Percentiles rank a stretch among this genome's conserved stretches.
Conservation (phyloP, 495 filamentous ascomycete species). For the Podospora pseudoanserina region DNA sequence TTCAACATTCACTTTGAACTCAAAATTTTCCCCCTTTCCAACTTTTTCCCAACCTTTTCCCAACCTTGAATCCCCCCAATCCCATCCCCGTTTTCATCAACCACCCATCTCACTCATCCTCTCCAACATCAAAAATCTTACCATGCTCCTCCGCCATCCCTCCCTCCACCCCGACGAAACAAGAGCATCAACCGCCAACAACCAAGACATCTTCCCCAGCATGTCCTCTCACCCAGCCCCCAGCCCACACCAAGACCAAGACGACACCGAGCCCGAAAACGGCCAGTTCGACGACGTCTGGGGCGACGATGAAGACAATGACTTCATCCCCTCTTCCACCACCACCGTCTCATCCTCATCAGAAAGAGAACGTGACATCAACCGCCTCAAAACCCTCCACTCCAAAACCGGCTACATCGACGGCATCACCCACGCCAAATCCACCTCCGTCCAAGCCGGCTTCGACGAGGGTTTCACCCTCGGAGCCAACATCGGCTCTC, state of each 20-base stretch:
- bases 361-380: constrained; percentile 50
- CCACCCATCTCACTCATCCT: neutral
- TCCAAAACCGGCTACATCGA: constrained; percentile 87
- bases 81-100: neutral
- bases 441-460: constrained; percentile 65
- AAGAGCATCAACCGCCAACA: constrained; percentile 6
- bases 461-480: constrained; percentile 86
- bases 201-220: constrained; percentile 24
- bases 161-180: constrained; percentile 4
- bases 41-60: neutral
- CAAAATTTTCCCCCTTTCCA: neutral
- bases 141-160: constrained; percentile 26
- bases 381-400: constrained; percentile 70
- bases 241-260: constrained; percentile 1
- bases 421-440: constrained; percentile 71
- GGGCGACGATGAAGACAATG: constrained; percentile 13
- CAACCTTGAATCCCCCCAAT: neutral
- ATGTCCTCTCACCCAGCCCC: constrained; percentile 19
- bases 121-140: neutral
- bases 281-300: constrained; percentile 30
- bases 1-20: neutral
- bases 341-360: neutral
- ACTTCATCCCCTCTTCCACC: constrained; percentile 2
- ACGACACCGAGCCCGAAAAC: constrained; percentile 5
- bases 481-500: constrained; percentile 71